A percentile compares a stretch with the other conserved stretches of the same genome.
Evolutionary conservation across 1,284 basidiomycete genomes (phyloP).

Genomic region (Hypsizygus ulmarius): DNA sequence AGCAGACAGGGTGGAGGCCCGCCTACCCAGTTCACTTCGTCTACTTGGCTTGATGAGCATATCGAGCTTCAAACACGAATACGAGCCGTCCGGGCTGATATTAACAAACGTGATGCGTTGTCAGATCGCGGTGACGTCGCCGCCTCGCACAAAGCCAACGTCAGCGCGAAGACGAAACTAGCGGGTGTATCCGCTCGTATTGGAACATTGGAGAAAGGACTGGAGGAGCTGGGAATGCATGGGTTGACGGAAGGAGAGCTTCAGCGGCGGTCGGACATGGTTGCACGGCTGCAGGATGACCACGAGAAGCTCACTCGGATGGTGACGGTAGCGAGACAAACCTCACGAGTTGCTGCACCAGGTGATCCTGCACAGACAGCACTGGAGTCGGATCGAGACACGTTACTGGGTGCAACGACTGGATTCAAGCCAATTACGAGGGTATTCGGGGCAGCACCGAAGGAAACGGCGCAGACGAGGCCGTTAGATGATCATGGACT

Average conservation of each 20-base stretch:
- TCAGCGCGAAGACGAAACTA: conserved; percentile 81
- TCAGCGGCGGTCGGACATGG: conserved; percentile 80
- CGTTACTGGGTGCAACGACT: conserved; percentile 48
- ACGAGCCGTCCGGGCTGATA: conserved; percentile 77
- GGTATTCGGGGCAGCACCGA: conserved; percentile 76
- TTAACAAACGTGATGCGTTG: conserved; percentile 85
- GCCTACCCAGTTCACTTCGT: conserved; percentile 58
- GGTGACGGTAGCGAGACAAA: conserved; percentile 67
- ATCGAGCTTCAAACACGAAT: conserved; percentile 70
- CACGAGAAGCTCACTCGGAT: conserved; percentile 81
- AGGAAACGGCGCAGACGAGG: conserved; percentile 85
- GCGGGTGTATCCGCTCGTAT: conserved; percentile 72
- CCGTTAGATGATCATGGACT: conserved; percentile 84
- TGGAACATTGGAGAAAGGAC: conserved; percentile 66
- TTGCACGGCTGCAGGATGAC: conserved; percentile 79
- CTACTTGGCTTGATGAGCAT: conserved; percentile 87
- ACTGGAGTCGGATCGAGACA: conserved; percentile 60
- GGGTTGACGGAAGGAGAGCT: conserved; percentile 84
- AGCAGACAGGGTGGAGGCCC: conserved; percentile 46
- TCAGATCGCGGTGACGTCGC: conserved; percentile 70
- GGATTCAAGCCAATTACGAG: conserved; percentile 57
- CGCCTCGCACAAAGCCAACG: conserved; percentile 76
- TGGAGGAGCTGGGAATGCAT: conserved; percentile 60
- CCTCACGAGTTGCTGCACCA: conserved; percentile 37
- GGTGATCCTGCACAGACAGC: conserved; percentile 37